Base-by-base conservation (phyloP, 352 stramenopile genomes). In the Porosira glacialis region DNA sequence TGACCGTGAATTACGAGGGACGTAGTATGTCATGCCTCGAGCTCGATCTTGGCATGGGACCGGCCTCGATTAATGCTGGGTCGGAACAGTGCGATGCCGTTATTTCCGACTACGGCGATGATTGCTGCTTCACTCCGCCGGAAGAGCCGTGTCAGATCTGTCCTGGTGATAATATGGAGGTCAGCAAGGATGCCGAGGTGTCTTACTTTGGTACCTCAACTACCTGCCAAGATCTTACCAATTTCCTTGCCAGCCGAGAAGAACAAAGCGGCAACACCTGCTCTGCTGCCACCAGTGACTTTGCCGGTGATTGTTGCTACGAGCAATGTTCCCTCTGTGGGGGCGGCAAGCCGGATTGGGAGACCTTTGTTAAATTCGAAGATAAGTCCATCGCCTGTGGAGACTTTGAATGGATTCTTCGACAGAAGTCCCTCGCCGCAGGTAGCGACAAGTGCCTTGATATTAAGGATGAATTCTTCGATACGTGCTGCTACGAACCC, bases 181-280 rank as follows among this genome's bases (percentile, higher is more conserved):
- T 83, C 50, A 31, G 69, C 49, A 59, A 71, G 17, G 61, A 62
- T 56, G 62, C 62, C 19, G 69, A 38, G 26, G 58, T 79, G 11
- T 70, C 36, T 50, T 83, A 79, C 59, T 83, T 79, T 55, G 75
- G 75, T 41, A 75, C 75, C 13, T 55, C 55, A 10, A 83, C 75
- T 61, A 80, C 75, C 33, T 83, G 75, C 39, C 63, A 50, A 28
- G 64, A 83, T 38, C 64, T 83, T 21, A 83, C 79, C 65, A 79
- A 64, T 26, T 83, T 79, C 49, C 60, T 83, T 38, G 75, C 77
- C 22, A 72, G 59, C 26, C 62, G 60, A 61, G 61, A 72, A 27
- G 60, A 78, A 27, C 45, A 78, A 49, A 31, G 58, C 8, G 69
- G 64, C 22, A 79, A 79, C 49, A 83, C 79, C 68, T 83, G 75